Conservation (phyloP, 257 asterid species). For the Gynochthodes officinalis region DNA sequence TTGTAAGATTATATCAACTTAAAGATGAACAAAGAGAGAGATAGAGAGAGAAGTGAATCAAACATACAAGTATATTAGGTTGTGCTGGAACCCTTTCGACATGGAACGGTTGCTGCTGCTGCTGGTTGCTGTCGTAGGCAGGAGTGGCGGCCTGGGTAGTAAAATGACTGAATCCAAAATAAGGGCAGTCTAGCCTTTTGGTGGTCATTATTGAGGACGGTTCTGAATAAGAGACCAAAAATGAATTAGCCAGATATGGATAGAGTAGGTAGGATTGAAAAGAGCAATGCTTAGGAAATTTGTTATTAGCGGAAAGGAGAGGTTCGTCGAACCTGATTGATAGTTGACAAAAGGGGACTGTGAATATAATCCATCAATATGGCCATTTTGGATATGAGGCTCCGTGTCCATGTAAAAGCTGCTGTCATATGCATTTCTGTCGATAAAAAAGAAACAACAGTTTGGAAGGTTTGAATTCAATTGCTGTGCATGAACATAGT, state of each 20-base stretch:
- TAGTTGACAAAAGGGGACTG: neutral
- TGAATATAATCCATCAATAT: conserved; percentile 14
- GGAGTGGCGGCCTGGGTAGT: conserved; percentile 7
- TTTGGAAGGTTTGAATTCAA: neutral
- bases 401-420: conserved; percentile 27
- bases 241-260: neutral
- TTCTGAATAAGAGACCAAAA: conserved; percentile 19
- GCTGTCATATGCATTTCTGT: conserved; percentile 23
- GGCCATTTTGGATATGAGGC: conserved; percentile 15
- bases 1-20: too few relatives aligned
- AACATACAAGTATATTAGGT: conserved; percentile 18
- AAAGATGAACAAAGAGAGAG: neutral
- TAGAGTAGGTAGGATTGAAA: neutral
- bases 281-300: neutral
- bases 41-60: neutral
- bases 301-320: neutral
- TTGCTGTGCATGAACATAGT: neutral
- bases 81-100: conserved; percentile 9
- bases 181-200: conserved; percentile 16
- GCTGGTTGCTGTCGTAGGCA: neutral
- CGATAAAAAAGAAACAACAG: neutral
- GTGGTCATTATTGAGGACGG: conserved; percentile 13
- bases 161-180: conserved; percentile 18
- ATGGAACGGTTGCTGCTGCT: conserved; percentile 5
- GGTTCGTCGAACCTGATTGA: conserved; percentile 22